Conservation (phyloP, 495 filamentous ascomycete genomes). For the Articulospora tetracladia region DNA sequence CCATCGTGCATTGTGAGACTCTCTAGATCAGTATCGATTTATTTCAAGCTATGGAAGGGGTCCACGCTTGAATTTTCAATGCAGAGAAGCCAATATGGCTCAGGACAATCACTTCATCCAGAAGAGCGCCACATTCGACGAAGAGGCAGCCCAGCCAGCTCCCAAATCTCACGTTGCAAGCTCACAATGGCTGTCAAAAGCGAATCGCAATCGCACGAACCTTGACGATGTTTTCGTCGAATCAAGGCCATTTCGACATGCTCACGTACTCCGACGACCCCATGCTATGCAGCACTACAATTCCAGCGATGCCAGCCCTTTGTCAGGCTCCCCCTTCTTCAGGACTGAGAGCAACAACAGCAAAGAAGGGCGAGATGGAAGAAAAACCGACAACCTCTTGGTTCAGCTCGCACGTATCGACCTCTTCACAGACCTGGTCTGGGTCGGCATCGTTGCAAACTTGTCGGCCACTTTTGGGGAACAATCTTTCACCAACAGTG, state of each 20-base stretch:
- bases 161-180: neutral
- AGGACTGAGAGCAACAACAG: neutral
- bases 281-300: conserved; percentile 38
- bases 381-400: conserved; percentile 7
- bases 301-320: conserved; percentile 29
- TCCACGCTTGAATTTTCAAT: too few species aligned
- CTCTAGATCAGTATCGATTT: too few species aligned
- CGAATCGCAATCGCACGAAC: neutral
- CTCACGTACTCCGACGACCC: conserved; percentile 32
- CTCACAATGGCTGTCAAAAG: neutral
- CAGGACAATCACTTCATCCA: neutral
- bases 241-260: conserved; percentile 11
- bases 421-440: conserved; percentile 24
- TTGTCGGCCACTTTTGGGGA: conserved; percentile 12
- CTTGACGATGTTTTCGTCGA: neutral
- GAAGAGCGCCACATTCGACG: neutral
- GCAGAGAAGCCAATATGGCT: neutral
- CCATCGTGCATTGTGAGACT: too few species aligned
- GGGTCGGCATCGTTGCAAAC: conserved; percentile 24
- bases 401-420: conserved; percentile 15
- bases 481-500: conserved; percentile 9
- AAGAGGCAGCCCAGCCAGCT: neutral
- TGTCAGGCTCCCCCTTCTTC: neutral
- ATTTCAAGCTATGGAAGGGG: too few species aligned
- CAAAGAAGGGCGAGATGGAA: conserved; percentile 5